phyloP scores from a whole-genome alignment of 305 asterid genomes.

The Plantago coronopus region DNA sequence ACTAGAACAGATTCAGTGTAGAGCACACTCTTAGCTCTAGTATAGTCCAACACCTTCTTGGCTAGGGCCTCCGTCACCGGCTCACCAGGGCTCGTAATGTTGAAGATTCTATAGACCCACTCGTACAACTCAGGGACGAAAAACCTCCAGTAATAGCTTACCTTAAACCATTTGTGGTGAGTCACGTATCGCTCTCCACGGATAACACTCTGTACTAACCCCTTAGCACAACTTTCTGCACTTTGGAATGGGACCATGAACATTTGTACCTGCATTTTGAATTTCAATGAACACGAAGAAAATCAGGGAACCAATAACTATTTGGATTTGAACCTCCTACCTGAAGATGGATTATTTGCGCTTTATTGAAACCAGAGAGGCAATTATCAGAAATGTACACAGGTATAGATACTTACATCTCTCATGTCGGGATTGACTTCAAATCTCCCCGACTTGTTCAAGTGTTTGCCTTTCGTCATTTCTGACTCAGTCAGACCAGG shows the following conservation, averaged over 20 bases:
- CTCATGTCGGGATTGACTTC: constrained; percentile 51
- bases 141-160: constrained; percentile 45
- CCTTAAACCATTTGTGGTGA: constrained; percentile 56
- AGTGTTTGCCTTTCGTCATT: constrained; percentile 54
- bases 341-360: no score
- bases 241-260: constrained; percentile 41
- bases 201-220: constrained; percentile 50
- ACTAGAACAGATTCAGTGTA: constrained; percentile 44
- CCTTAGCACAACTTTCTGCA: constrained; percentile 48
- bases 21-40: constrained; percentile 36
- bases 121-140: constrained; percentile 63
- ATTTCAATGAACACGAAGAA: no score
- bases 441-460: constrained; percentile 38
- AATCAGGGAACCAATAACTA: not conserved
- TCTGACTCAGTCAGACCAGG: constrained; percentile 74
- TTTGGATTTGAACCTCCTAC: not conserved
- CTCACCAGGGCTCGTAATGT: constrained; percentile 33
- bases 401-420: constrained; percentile 66
- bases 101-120: constrained; percentile 41
- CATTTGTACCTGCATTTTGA: constrained; percentile 41
- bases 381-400: no score
- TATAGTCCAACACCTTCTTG: constrained; percentile 50
- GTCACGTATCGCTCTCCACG: constrained; percentile 66
- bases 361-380: no score
- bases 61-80: constrained; percentile 32